Evolutionary conservation across 2,329 filamentous ascomycete species (phyloP).

Genomic region (Aspergillus sp.): DNA sequence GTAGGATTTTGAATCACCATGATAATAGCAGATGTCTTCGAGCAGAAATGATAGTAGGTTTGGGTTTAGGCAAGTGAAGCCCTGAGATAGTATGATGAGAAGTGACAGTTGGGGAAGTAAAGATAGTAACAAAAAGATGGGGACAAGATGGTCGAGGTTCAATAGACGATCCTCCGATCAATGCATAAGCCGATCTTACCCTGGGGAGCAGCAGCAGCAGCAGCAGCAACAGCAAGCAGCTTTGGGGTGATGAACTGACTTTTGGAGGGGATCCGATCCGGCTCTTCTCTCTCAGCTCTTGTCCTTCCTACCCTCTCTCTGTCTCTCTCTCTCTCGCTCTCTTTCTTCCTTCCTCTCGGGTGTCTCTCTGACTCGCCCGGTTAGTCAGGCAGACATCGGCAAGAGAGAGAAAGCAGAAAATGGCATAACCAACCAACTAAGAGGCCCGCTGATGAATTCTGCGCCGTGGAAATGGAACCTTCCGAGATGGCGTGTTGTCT

Average conservation of each 20-base stretch:
- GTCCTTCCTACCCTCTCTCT: too few species aligned
- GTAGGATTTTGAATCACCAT: constrained; percentile 4
- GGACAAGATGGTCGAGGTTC: background rate
- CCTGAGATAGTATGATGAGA: background rate
- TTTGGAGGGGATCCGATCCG: background rate
- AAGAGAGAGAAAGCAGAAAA: too few species aligned
- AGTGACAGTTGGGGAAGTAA: background rate
- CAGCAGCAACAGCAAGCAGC: too few species aligned
- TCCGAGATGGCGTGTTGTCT: constrained; percentile 1
- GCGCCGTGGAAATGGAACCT: background rate
- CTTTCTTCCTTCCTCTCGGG: too few species aligned
- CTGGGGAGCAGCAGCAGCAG: background rate
- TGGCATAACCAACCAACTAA: background rate
- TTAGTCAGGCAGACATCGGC: too few species aligned
- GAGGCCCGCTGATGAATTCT: background rate
- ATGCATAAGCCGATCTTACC: constrained; percentile 8
- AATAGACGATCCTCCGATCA: constrained; percentile 6
- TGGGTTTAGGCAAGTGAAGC: too few species aligned
- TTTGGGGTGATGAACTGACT: too few species aligned
- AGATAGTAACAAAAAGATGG: background rate
- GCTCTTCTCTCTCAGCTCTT: too few species aligned
- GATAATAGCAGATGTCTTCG: constrained; percentile 1
- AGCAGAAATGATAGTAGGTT: background rate
- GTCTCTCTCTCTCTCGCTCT: too few species aligned
- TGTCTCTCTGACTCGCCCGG: too few species aligned